These are phyloP conservation scores for Amanita rubescens DNA, from an alignment of 768 basidiomycete species.

Conservation along the genomic window DNA sequence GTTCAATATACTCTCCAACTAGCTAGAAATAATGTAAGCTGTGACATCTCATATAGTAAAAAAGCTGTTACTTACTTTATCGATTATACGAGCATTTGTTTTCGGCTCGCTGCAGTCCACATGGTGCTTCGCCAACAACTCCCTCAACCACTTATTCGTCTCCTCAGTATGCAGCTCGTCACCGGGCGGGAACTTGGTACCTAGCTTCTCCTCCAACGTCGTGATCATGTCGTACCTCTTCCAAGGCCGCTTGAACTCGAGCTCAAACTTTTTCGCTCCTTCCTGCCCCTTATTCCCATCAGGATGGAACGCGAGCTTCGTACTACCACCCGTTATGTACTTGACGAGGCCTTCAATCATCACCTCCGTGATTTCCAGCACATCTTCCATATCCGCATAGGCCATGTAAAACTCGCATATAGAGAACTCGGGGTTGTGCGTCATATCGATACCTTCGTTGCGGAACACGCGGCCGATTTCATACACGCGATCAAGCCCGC, in stretches of 20 bases:
- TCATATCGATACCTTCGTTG: constrained; percentile 97
- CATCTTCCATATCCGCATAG: constrained; percentile 97
- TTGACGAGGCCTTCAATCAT: constrained; percentile 90
- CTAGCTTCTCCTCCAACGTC: constrained; percentile 91
- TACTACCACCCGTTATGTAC: constrained; percentile 73
- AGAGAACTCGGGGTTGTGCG: constrained; percentile 98
- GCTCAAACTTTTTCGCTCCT: constrained; percentile 51
- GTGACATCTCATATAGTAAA: constrained; percentile 4
- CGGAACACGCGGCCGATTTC: constrained; percentile 98
- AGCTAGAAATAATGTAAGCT: constrained; percentile 42
- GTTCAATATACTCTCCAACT: constrained; percentile 97
- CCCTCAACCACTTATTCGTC: constrained; percentile 83
- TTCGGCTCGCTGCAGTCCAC: constrained; percentile 96
- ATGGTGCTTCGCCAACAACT: constrained; percentile 85
- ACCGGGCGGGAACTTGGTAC: constrained; percentile 88
- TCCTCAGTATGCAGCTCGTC: constrained; percentile 83
- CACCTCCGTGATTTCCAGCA: constrained; percentile 95
- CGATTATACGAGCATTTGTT: constrained; percentile 89
- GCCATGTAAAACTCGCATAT: constrained; percentile 99
- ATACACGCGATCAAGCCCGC: constrained; percentile 95
- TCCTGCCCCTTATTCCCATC: constrained; percentile 83
- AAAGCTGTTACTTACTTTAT: too few species aligned
- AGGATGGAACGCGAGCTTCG: constrained; percentile 81
- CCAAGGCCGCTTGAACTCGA: constrained; percentile 94
- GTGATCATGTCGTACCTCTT: constrained; percentile 98